These are phyloP conservation scores for Chimonanthus salicifolius DNA, from an alignment of 164 flowering plant species.

Conservation along the genomic window DNA sequence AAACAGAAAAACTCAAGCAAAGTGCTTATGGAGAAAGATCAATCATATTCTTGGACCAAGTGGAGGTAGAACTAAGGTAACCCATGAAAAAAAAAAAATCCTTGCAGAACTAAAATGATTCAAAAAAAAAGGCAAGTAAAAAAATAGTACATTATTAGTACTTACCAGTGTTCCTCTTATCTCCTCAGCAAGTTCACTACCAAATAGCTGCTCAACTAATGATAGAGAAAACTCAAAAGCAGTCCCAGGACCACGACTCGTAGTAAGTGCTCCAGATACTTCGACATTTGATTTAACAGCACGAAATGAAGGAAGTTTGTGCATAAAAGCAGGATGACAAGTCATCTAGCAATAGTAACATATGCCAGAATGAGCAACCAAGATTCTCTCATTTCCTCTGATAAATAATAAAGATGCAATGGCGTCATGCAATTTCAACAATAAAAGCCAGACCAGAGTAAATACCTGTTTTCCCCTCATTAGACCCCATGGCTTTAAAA, in stretches of 20 bases:
- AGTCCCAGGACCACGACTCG: constrained; percentile 97
- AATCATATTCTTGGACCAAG: no score
- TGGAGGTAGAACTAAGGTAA: no score
- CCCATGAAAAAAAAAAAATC: no score
- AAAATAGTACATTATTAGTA: neutral
- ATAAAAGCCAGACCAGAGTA: neutral
- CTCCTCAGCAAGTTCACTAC: constrained; percentile 57
- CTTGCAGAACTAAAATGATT: no score
- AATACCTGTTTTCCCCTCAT: constrained; percentile 60
- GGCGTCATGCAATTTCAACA: no score
- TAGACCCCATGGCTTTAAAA: constrained; percentile 90
- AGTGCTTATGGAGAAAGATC: no score
- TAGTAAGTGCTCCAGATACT: constrained; percentile 88
- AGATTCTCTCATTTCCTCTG: neutral
- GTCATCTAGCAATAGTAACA: constrained; percentile 53
- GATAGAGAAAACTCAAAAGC: constrained; percentile 70
- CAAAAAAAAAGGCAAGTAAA: neutral
- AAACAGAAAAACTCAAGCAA: no score
- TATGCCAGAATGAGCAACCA: constrained; percentile 20
- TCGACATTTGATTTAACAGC: constrained; percentile 76
- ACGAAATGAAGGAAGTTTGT: constrained; percentile 78
- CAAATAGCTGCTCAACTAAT: constrained; percentile 77
- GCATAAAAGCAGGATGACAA: constrained; percentile 89
- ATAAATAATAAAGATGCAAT: neutral
- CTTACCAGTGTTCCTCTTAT: constrained; percentile 57